These are phyloP conservation scores for Mycena floridula DNA, from an alignment of 768 basidiomycete genomes.

Conservation along the genomic window DNA sequence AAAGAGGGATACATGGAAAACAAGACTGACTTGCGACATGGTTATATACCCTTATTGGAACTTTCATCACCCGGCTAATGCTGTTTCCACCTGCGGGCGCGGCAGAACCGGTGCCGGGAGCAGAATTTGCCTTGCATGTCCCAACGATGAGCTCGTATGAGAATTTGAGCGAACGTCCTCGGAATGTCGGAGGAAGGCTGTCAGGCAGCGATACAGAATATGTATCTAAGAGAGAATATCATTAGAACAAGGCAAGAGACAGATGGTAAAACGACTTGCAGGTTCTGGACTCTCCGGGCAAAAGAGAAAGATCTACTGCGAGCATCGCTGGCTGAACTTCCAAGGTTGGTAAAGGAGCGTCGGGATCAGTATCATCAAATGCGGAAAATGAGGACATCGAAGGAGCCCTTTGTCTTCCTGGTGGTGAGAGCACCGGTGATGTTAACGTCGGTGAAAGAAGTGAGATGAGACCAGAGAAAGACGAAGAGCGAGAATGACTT, in stretches of 20 bases:
- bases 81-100: conserved; percentile 33
- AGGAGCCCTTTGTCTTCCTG: not conserved
- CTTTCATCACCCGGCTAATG: conserved; percentile 76
- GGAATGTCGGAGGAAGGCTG: conserved; percentile 85
- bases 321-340: conserved; percentile 84
- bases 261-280: conserved; percentile 55
- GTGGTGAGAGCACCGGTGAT: conserved; percentile 12
- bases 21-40: conserved; percentile 63
- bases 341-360: conserved; percentile 73
- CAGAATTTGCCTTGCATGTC: conserved; percentile 59
- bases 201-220: conserved; percentile 74
- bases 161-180: conserved; percentile 77
- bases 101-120: conserved; percentile 23
- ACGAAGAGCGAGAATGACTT: conserved; percentile 44
- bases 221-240: too few relatives aligned
- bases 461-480: conserved; percentile 45
- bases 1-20: not conserved
- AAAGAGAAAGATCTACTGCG: conserved; percentile 77
- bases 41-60: conserved; percentile 89
- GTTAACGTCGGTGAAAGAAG: conserved; percentile 35
- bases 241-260: not conserved
- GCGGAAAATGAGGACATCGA: conserved; percentile 5
- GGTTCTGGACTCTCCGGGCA: conserved; percentile 77
- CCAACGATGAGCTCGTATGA: conserved; percentile 90
- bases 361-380: conserved; percentile 51